phyloP scores from a whole-genome alignment of 352 stramenopile genomes.

The Pythium sukuiense region DNA sequence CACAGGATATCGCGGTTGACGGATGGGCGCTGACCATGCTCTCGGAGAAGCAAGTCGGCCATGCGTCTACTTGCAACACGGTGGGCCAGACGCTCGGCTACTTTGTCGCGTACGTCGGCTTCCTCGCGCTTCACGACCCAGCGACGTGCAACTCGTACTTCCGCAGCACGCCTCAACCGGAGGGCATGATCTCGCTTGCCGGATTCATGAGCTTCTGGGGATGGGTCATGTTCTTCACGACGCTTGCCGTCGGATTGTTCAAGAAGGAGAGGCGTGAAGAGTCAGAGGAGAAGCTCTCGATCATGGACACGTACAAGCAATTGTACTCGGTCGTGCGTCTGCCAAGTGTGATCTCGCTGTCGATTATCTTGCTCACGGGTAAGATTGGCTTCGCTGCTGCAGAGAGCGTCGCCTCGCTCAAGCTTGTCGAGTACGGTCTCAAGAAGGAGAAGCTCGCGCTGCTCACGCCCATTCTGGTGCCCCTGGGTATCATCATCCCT shows the following conservation, averaged over 20 bases:
- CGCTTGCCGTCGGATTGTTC: constrained; percentile 89
- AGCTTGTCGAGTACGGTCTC: constrained; percentile 90
- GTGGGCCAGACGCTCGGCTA: constrained; percentile 97
- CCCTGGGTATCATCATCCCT: constrained; percentile 86
- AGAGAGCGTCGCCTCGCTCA: constrained; percentile 91
- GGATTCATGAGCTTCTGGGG: constrained; percentile 95
- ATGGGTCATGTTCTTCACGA: constrained; percentile 92
- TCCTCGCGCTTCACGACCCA: constrained; percentile 96
- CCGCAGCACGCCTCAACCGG: constrained; percentile 49
- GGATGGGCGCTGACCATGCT: constrained; percentile 99
- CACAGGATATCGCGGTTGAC: constrained; percentile 99
- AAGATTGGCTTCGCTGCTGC: constrained; percentile 92
- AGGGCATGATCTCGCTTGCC: constrained; percentile 84
- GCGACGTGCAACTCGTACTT: constrained; percentile 91
- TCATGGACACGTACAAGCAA: constrained; percentile 90
- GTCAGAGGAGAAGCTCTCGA: constrained; percentile 68
- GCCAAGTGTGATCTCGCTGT: constrained; percentile 83
- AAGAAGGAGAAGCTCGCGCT: constrained; percentile 92
- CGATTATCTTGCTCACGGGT: constrained; percentile 89
- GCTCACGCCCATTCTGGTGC: constrained; percentile 85
- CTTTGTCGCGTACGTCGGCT: constrained; percentile 98
- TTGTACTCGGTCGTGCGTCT: constrained; percentile 87
- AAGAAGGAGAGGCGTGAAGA: constrained; percentile 85
- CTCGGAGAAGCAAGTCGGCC: constrained; percentile 94
- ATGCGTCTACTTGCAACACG: constrained; percentile 95